Conservation (phyloP, 257 asterid genomes). For the Forsythia viridissima region DNA sequence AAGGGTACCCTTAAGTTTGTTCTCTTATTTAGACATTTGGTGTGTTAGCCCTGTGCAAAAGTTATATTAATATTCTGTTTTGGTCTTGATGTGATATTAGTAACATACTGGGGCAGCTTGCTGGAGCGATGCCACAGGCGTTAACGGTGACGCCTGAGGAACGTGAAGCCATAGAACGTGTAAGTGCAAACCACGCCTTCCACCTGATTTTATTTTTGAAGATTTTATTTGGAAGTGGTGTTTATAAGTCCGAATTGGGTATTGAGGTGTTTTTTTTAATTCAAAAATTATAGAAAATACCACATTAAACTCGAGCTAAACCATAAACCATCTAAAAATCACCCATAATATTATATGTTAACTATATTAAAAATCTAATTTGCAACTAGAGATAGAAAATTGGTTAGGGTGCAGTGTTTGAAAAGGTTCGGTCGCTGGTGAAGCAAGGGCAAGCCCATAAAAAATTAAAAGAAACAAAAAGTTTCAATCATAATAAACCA, state of each 20-base stretch:
- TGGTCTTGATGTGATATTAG: constrained; percentile 28
- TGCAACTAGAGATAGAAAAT: not conserved
- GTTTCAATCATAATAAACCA: not conserved
- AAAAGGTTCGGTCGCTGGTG: not conserved
- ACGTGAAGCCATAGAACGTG: constrained; percentile 76
- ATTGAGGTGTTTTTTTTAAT: not conserved
- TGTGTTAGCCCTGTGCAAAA: not conserved
- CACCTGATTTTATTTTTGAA: constrained; percentile 6
- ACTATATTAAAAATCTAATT: not conserved
- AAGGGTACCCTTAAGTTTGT: constrained; percentile 41
- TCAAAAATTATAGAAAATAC: not conserved
- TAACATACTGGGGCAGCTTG: constrained; percentile 59
- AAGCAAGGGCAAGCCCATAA: not conserved
- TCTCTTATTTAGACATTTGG: not conserved
- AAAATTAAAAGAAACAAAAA: not conserved
- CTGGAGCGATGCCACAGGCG: constrained; percentile 65
- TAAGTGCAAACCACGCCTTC: constrained; percentile 23
- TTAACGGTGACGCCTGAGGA: constrained; percentile 70
- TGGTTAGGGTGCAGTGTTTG: not conserved
- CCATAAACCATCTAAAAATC: not conserved
- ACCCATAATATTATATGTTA: not conserved
- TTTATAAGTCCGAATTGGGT: not conserved
- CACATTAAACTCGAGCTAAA: not conserved
- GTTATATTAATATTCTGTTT: not conserved
- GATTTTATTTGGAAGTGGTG: not conserved